Evolutionary conservation across 805 yeast species (phyloP), one percentile per base, ranked within the genome.

Genomic region (Metschnikowia proteae): DNA sequence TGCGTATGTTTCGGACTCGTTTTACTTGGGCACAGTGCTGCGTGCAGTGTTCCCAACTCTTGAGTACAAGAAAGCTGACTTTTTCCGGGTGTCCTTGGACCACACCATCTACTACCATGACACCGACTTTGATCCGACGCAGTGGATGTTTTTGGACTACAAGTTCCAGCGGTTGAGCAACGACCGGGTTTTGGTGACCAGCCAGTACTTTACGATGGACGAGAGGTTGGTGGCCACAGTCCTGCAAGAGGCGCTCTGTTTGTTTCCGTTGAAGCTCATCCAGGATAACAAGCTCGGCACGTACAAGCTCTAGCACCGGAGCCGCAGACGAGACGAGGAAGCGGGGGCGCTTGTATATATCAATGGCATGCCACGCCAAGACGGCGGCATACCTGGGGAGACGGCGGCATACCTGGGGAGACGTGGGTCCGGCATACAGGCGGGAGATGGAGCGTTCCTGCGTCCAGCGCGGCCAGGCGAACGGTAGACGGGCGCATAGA

Each of bases 21-120:
- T 69, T 28, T 70, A 57, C 53, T 55, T 71, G 43, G 63, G 67
- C 17, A 52, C 66, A 3, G 50, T 68, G 29, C 30, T 58, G 30
- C 55, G 66, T 13, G 62, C 63, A 0, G 48, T 70, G 23, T 40
- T 47, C 13, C 45, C 56, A 17, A 31, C 52, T 25, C 28, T 60
- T 10, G 45, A 48, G 28, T 50, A 49, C 10, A 48, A 53, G 29
- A 46, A 48, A 27, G 11, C 45, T 7, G 46, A 58, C 22, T 69
- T 65, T 48, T 71, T 71, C 57, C 57, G 75, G 35, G 74, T 68
- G 2, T 64, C 70, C 35, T 60, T 71, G 44, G 75, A 71, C 51
- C 75, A 71, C 50, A 43, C 67, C 3, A 58, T 71, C 6, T 65
- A 54, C 49, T 63, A 63, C 56, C 74, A 71, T 52, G 74, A 70